phyloP scores from a whole-genome alignment of 768 basidiomycete species.

The Hypholoma sublateritium region DNA sequence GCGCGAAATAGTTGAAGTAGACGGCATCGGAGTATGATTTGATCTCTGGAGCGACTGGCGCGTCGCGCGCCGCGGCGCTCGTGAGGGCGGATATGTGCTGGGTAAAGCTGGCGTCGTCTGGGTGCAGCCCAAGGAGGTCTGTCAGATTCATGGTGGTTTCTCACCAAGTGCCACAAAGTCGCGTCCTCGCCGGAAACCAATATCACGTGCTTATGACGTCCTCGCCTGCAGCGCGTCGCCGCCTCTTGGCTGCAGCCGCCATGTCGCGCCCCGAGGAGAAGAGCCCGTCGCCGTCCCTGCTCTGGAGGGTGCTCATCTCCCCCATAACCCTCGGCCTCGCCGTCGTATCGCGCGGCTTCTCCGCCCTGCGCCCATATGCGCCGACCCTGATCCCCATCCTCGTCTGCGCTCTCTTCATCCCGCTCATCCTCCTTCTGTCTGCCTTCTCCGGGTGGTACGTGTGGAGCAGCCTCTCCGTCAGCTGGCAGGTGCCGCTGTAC shows the following conservation, averaged over 20 bases:
- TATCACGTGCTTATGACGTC: constrained; percentile 9
- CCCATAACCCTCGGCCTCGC: constrained; percentile 14
- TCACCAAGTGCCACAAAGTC: neutral
- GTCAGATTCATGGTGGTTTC: constrained; percentile 12
- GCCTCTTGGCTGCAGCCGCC: neutral
- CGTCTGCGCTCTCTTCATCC: constrained; percentile 61
- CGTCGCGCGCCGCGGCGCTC: constrained; percentile 15
- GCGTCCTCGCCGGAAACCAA: neutral
- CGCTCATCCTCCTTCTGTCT: constrained; percentile 60
- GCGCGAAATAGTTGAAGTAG: constrained; percentile 80
- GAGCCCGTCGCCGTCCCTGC: neutral
- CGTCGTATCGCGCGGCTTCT: constrained; percentile 21
- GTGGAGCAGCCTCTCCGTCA: constrained; percentile 68
- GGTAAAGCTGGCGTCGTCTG: constrained; percentile 43
- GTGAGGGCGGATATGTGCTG: constrained; percentile 42
- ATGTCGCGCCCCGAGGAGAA: neutral
- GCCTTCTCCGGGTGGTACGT: constrained; percentile 70
- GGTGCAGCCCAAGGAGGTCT: constrained; percentile 51
- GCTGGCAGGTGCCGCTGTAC: constrained; percentile 68
- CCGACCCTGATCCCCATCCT: constrained; percentile 66
- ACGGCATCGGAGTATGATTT: constrained; percentile 81
- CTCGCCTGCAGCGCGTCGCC: neutral
- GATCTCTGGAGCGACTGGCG: constrained; percentile 50
- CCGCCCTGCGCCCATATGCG: constrained; percentile 46
- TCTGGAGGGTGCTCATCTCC: neutral